These are phyloP conservation scores for Podaxis carcinomalis DNA, from an alignment of 768 basidiomycete genomes.

Conservation along the genomic window DNA sequence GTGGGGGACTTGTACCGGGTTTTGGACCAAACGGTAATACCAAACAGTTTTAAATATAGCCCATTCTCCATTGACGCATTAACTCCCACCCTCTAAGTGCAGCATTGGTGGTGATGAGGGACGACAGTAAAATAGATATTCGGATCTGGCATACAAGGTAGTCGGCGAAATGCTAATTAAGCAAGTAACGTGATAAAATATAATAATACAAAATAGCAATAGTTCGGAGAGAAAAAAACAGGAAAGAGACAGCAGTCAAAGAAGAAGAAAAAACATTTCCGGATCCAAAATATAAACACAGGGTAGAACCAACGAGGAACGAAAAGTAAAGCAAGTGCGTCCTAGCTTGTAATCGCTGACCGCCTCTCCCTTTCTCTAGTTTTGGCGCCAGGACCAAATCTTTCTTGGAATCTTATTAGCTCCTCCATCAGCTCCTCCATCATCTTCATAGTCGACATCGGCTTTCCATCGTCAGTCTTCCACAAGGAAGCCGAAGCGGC, in stretches of 20 bases:
- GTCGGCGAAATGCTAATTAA: slow-evolving; percentile 5
- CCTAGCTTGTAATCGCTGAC: slow-evolving; percentile 20
- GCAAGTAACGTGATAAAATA: slow-evolving; percentile 6
- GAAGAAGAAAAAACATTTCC: slow-evolving; percentile 1
- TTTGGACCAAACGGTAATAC: neutral
- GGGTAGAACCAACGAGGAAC: neutral
- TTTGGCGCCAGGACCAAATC: slow-evolving; percentile 60
- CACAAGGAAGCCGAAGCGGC: neutral
- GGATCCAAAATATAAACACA: neutral
- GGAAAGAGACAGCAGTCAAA: slow-evolving; percentile 1
- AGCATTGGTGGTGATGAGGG: neutral
- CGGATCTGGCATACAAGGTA: neutral
- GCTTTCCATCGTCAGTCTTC: slow-evolving; percentile 13
- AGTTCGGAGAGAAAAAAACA: neutral
- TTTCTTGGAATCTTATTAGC: slow-evolving; percentile 83
- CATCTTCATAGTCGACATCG: slow-evolving; percentile 60
- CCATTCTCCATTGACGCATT: neutral
- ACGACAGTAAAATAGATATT: neutral
- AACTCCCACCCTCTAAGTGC: neutral
- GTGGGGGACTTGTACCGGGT: neutral
- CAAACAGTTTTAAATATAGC: neutral
- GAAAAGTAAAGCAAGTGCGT: neutral
- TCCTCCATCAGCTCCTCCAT: slow-evolving; percentile 94
- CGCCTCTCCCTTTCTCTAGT: slow-evolving; percentile 51
- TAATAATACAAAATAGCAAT: slow-evolving; percentile 13